Evolutionary conservation across 352 stramenopile species (phyloP), one percentile per base, ranked within the genome.

Genomic region (Phytophthora pluvialis): DNA sequence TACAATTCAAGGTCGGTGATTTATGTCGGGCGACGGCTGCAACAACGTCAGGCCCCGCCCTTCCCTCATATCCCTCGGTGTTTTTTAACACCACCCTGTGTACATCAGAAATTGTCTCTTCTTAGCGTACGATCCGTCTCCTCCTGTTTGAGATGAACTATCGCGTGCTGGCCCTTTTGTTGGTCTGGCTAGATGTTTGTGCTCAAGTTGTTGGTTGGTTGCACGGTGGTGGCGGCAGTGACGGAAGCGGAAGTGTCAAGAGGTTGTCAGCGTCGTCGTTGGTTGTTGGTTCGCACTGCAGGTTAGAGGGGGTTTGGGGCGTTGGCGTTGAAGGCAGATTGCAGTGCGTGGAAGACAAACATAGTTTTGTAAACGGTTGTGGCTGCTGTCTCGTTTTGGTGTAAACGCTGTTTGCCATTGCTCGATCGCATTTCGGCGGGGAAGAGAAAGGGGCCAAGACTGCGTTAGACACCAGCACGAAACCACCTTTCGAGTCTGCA

Each of bases 11-110:
- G 66, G 76, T 82, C 73, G 64, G 68, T 77, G 71, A 77, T 77
- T 64, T 67, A 50, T 80, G 65, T 40, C 44, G 61, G 40, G 43
- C 42, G 44, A 15, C 52, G 45, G 21, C 29, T 48, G 31, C 28
- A 29, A 40, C 21, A 18, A 18, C 15, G 42, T 29, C 36, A 35
- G 18, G 35, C n/a, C 26, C 18, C 44, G 12, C 48, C 54, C 40
- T 46, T 56, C 46, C 56, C 33, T 45, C 18, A 21, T 68, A 72
- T 76, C 51, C 57, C 77, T 94, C 83, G 86, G 86, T 94, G 86
- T 94, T 94, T 92, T 76, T 93, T 78, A 94, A 94, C 83, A 94
- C 86, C 86, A 94, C 86, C 86, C 79, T 67, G 72, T 72, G 55
- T 61, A 28, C 35, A 53, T 49, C 7, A 75, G 76, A 80, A 86